These are phyloP conservation scores for Gossypium longicalyx DNA, from an alignment of 345 rosid genomes.

Conservation along the genomic window DNA sequence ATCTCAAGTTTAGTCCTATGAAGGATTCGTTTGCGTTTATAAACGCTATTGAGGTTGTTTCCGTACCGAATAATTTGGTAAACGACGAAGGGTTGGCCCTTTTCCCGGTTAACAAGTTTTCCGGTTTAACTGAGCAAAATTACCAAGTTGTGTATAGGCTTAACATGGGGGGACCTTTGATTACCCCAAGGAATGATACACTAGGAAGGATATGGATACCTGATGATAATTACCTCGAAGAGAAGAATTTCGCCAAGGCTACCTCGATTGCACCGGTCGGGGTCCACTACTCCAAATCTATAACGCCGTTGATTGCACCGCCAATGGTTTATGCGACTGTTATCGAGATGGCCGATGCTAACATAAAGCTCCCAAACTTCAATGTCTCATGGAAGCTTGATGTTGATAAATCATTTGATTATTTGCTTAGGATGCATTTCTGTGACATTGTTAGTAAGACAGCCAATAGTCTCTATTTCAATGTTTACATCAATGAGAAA, in stretches of 20 bases:
- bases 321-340: constrained; percentile 59
- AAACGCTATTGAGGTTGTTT: constrained; percentile 72
- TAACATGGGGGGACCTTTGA: constrained; percentile 65
- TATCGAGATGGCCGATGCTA: constrained; percentile 51
- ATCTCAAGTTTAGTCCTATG: constrained; percentile 48
- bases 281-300: constrained; percentile 42
- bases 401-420: constrained; percentile 46
- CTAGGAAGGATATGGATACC: constrained; percentile 53
- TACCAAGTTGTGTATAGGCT: constrained; percentile 61
- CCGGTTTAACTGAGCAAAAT: constrained; percentile 40
- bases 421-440: constrained; percentile 66
- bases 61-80: constrained; percentile 61
- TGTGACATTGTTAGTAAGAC: constrained; percentile 76
- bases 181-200: constrained; percentile 58
- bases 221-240: constrained; percentile 46
- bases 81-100: constrained; percentile 46
- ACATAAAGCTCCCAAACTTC: constrained; percentile 46
- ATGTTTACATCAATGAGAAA: constrained; percentile 63
- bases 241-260: constrained; percentile 31
- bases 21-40: constrained; percentile 55
- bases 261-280: constrained; percentile 35
- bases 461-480: constrained; percentile 62
- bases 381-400: constrained; percentile 67
- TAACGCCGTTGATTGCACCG: constrained; percentile 66
- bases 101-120: constrained; percentile 39